Evolutionary conservation across 2,329 filamentous ascomycete species (phyloP).

Genomic region (Fusarium temperatum): DNA sequence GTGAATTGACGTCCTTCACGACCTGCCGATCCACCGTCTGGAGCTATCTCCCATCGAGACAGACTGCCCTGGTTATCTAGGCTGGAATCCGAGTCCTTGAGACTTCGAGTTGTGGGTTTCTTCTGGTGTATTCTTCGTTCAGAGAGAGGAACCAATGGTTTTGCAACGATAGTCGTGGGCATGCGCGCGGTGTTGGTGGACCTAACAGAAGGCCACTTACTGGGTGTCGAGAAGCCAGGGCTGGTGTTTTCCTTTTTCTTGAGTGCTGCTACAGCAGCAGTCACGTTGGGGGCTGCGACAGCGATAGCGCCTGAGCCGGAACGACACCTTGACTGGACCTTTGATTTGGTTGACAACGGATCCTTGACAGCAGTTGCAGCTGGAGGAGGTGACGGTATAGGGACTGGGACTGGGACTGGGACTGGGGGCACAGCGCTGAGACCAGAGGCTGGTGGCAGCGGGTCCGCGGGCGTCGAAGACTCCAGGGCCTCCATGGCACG

Average conservation of each 20-base stretch:
- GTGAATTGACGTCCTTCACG: slow-evolving; percentile 78
- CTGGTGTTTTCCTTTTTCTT: slow-evolving; percentile 33
- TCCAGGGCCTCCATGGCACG: slow-evolving; percentile 44
- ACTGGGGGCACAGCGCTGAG: slow-evolving; percentile 41
- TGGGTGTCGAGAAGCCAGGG: slow-evolving; percentile 20
- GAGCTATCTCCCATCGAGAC: slow-evolving; percentile 61
- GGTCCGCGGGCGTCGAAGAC: slow-evolving; percentile 33
- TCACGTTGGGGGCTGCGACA: slow-evolving; percentile 2
- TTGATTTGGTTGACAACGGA: slow-evolving; percentile 33
- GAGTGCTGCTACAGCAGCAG: slow-evolving; percentile 4
- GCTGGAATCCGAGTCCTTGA: slow-evolving; percentile 60
- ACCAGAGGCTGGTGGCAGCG: slow-evolving; percentile 43
- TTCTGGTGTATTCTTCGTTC: slow-evolving; percentile 57
- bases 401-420: slow-evolving; percentile 27
- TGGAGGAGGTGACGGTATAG: slow-evolving; percentile 30
- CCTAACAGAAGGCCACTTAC: slow-evolving; percentile 36
- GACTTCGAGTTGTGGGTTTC: slow-evolving; percentile 49
- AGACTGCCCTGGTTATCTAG: slow-evolving; percentile 47
- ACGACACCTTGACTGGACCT: slow-evolving; percentile 17
- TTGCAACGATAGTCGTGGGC: slow-evolving; percentile 39
- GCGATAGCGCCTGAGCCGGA: slow-evolving; percentile 32
- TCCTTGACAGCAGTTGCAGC: slow-evolving; percentile 37
- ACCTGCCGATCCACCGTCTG: slow-evolving; percentile 68
- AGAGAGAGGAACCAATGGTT: slow-evolving; percentile 56
- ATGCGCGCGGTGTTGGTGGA: slow-evolving; percentile 35